A percentile compares a stretch with the other conserved stretches of the same genome.
phyloP scores from a whole-genome alignment of 768 basidiomycete species.

The Mycena venus region DNA sequence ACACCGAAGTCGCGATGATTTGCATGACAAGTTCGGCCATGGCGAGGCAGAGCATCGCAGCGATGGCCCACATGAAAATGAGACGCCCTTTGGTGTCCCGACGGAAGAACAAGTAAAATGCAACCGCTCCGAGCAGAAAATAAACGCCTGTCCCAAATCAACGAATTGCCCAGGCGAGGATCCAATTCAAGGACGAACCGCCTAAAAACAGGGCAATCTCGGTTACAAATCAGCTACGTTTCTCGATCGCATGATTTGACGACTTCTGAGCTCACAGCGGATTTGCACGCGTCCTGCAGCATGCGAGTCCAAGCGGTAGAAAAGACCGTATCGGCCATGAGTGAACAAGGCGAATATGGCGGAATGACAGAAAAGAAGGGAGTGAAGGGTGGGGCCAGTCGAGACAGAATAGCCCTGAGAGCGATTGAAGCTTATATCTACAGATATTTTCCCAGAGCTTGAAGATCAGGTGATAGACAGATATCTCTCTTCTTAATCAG shows the following conservation, averaged over 20 bases:
- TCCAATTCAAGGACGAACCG: background rate
- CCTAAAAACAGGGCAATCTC: background rate
- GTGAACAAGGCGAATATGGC: background rate
- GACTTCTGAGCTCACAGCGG: background rate
- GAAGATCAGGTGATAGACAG: background rate
- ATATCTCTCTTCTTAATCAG: background rate
- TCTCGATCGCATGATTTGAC: background rate
- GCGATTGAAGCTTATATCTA: background rate
- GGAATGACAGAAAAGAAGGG: background rate
- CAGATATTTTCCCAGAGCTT: background rate
- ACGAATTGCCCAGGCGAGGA: background rate
- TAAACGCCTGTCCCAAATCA: constrained; percentile 1
- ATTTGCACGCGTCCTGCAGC: constrained; percentile 18
- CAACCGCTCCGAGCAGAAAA: background rate
- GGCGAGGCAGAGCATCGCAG: constrained; percentile 1
- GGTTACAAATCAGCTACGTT: background rate
- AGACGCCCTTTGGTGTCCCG: background rate
- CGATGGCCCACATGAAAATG: constrained; percentile 8
- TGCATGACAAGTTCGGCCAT: background rate
- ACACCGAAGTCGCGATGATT: background rate
- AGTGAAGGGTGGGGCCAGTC: background rate
- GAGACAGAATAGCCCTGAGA: background rate
- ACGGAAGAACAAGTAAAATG: constrained; percentile 9
- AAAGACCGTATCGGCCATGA: constrained; percentile 5
- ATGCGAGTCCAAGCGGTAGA: background rate